Conservation (phyloP, 805 yeast genomes). For the Starmera caribaea region DNA sequence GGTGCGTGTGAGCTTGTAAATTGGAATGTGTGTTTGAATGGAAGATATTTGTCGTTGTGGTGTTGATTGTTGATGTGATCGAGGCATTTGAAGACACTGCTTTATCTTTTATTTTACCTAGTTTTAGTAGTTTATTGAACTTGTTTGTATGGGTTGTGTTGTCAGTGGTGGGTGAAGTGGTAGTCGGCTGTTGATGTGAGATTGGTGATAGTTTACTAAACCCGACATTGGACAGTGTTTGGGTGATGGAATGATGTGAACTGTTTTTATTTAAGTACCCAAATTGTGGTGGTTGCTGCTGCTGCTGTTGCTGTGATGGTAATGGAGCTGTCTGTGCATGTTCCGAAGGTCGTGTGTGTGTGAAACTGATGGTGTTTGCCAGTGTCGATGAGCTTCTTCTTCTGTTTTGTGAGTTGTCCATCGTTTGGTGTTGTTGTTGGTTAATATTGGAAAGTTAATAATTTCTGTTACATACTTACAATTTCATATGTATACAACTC, state of each 20-base stretch:
- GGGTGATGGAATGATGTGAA: slow-evolving; percentile 15
- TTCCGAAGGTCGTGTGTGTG: slow-evolving; percentile 9
- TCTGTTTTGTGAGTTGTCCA: slow-evolving; percentile 4
- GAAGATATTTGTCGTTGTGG: neutral
- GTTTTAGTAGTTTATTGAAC: too few relatives aligned
- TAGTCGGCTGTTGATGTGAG: neutral
- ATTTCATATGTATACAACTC: too few relatives aligned
- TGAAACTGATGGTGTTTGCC: slow-evolving; percentile 19
- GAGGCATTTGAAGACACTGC: neutral
- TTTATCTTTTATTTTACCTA: neutral
- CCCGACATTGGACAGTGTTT: slow-evolving; percentile 18
- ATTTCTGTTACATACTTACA: neutral
- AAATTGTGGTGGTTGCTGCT: slow-evolving; percentile 2
- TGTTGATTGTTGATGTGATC: too few relatives aligned
- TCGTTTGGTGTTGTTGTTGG: neutral
- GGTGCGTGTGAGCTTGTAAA: slow-evolving; percentile 7
- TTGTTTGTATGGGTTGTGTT: slow-evolving; percentile 2
- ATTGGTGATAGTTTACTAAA: slow-evolving; percentile 8
- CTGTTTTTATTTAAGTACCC: slow-evolving; percentile 9
- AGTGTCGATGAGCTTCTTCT: slow-evolving; percentile 17
- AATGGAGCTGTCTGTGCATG: slow-evolving; percentile 2
- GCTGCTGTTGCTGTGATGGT: neutral
- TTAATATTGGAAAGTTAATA: neutral
- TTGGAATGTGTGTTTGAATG: neutral
- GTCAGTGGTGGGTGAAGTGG: neutral